Evolutionary conservation across 1,284 basidiomycete genomes (phyloP).

Genomic region (Tremellales sp.): DNA sequence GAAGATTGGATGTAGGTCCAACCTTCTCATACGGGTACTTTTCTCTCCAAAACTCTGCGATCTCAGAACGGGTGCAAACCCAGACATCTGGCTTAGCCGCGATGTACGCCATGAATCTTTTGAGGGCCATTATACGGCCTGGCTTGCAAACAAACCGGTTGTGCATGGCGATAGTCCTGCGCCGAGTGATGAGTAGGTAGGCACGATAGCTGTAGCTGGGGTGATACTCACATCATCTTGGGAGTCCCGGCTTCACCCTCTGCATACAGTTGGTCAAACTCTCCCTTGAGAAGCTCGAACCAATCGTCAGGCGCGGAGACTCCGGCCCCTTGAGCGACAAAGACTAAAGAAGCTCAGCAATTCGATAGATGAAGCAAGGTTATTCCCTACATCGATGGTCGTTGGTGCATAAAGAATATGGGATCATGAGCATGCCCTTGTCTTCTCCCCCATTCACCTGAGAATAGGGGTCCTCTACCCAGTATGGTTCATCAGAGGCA

Average conservation of each 20-base stretch:
- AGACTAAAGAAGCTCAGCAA: conserved; percentile 42
- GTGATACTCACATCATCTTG: conserved; percentile 26
- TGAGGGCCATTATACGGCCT: conserved; percentile 39
- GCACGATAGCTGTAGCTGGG: background rate
- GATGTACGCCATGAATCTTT: conserved; percentile 45
- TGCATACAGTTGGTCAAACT: conserved; percentile 43
- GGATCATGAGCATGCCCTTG: conserved; percentile 35
- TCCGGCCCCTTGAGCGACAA: conserved; percentile 21
- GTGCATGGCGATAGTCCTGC: conserved; percentile 48
- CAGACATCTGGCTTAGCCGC: conserved; percentile 41
- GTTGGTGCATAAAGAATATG: conserved; percentile 40
- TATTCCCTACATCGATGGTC: conserved; percentile 24
- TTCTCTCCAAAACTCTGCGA: conserved; percentile 44
- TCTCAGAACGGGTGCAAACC: conserved; percentile 45
- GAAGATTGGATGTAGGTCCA: conserved; percentile 13
- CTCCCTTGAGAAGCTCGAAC: conserved; percentile 41
- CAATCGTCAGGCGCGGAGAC: conserved; percentile 38
- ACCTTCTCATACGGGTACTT: conserved; percentile 36
- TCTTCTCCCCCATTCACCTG: conserved; percentile 23
- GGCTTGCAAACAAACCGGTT: conserved; percentile 47
- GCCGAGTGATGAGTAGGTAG: conserved; percentile 13
- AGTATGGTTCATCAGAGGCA: conserved; percentile 23
- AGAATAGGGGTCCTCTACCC: conserved; percentile 17
- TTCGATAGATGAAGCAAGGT: conserved; percentile 4
- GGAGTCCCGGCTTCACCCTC: conserved; percentile 39